Percentiles rank a stretch among this genome's conserved stretches.
phyloP scores from a whole-genome alignment of 805 yeast genomes.

The Komagataella pastoris region DNA sequence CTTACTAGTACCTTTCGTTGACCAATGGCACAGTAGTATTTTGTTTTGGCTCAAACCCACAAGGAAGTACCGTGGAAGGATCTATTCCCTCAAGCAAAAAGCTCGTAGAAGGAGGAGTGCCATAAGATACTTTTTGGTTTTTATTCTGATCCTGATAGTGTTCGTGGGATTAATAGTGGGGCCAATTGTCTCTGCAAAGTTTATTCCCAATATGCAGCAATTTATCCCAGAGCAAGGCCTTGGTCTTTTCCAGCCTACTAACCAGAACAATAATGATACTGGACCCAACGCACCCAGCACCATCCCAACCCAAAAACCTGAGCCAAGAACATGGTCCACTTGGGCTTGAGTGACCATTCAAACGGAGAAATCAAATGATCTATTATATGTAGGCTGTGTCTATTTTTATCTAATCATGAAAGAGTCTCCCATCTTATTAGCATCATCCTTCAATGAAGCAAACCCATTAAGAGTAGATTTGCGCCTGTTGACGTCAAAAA shows the following conservation, averaged over 20 bases:
- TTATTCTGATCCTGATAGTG: constrained; percentile 22
- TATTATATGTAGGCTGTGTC: constrained; percentile 23
- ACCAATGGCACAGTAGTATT: constrained; percentile 34
- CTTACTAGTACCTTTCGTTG: constrained; percentile 30
- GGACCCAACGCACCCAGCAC: constrained; percentile 39
- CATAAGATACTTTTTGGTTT: constrained; percentile 31
- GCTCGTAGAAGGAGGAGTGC: constrained; percentile 27
- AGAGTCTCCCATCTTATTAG: neutral
- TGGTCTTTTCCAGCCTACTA: constrained; percentile 44
- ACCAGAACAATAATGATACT: constrained; percentile 54
- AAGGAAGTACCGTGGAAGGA: constrained; percentile 20
- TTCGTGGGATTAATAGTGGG: constrained; percentile 22
- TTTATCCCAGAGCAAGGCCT: constrained; percentile 7
- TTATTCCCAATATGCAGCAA: constrained; percentile 17
- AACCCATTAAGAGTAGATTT: neutral
- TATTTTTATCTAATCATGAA: neutral
- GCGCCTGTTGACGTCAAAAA: constrained; percentile 39
- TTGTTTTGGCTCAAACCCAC: constrained; percentile 34
- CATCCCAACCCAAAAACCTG: constrained; percentile 13
- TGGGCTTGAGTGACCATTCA: constrained; percentile 26
- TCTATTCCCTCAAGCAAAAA: constrained; percentile 24
- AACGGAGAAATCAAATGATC: constrained; percentile 89
- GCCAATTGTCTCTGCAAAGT: constrained; percentile 32
- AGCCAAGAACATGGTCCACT: neutral
- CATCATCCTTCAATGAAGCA: neutral